Evolutionary conservation across 1,284 basidiomycete genomes (phyloP).

Genomic region (Irpex rosettiformis): DNA sequence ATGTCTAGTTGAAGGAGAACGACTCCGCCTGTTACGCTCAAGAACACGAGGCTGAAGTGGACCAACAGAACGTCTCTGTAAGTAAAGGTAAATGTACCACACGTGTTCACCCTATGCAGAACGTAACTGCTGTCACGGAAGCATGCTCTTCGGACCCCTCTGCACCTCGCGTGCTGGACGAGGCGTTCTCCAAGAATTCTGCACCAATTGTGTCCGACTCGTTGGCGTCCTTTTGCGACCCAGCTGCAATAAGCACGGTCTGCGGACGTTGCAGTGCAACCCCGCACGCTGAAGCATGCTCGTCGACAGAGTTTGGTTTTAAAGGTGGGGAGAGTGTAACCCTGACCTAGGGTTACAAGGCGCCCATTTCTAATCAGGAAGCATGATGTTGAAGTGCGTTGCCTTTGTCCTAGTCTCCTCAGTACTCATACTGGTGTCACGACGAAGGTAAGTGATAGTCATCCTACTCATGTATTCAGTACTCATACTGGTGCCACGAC

Average conservation of each 20-base stretch:
- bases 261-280: too few relatives aligned
- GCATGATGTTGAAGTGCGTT: background rate
- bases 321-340: constrained; percentile 2
- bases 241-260: too few relatives aligned
- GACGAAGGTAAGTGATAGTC: background rate
- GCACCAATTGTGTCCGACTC: background rate
- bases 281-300: background rate
- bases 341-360: background rate
- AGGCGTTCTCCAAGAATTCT: background rate
- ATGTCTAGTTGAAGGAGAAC: constrained; percentile 4
- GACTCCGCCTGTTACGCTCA: background rate
- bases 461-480: background rate
- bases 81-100: background rate
- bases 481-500: background rate
- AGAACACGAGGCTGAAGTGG: background rate
- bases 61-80: too few relatives aligned
- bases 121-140: too few relatives aligned
- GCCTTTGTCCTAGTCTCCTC: background rate
- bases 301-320: background rate
- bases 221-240: background rate
- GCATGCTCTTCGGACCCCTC: background rate
- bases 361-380: background rate
- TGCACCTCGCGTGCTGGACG: background rate
- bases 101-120: too few relatives aligned
- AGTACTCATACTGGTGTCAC: background rate